These are phyloP conservation scores for Triticum urartu DNA, from an alignment of 176 grass and related monocot species.

Conservation along the genomic window DNA sequence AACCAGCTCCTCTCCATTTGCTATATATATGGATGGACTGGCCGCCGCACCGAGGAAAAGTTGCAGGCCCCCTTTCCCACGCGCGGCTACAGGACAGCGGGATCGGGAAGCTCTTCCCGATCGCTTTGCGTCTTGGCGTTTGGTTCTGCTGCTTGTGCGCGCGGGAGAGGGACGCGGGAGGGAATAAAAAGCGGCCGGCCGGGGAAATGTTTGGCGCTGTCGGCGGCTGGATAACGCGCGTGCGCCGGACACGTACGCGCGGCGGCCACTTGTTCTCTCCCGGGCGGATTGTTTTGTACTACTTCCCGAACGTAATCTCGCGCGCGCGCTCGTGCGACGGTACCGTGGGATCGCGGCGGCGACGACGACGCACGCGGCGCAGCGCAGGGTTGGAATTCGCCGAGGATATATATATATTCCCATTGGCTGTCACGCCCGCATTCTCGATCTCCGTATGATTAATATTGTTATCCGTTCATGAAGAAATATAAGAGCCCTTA, in stretches of 20 bases:
- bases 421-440: background rate
- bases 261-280: conserved; percentile 19
- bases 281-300: background rate
- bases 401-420: background rate
- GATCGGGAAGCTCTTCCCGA: background rate
- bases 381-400: background rate
- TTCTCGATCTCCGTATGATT: background rate
- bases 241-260: conserved; percentile 13
- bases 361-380: background rate
- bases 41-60: background rate
- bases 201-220: conserved; percentile 10
- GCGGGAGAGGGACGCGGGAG: background rate
- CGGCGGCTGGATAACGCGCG: conserved; percentile 26
- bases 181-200: conserved; percentile 23
- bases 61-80: conserved; percentile 16
- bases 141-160: background rate
- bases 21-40: background rate
- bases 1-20: conserved; percentile 70
- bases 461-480: too few relatives aligned
- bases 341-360: background rate
- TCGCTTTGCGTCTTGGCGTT: conserved; percentile 35
- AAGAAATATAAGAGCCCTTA: too few relatives aligned
- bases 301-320: background rate
- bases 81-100: background rate
- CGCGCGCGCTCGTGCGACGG: background rate